Conservation (phyloP, 2,329 filamentous ascomycete species). For the Penicillium sp. region DNA sequence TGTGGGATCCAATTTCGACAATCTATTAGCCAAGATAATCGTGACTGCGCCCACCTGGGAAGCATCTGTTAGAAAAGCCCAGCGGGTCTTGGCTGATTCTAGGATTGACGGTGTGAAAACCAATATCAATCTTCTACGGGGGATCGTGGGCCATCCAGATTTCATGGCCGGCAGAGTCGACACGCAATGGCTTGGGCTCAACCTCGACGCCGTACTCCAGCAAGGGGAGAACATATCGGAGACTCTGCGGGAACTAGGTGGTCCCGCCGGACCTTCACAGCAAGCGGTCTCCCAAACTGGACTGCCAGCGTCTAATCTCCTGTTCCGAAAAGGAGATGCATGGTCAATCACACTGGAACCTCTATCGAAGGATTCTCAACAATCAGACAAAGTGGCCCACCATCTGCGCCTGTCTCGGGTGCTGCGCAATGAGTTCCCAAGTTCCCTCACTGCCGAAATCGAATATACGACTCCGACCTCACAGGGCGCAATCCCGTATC, state of each 20-base stretch:
- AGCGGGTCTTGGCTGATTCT: conserved; percentile 49
- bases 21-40: conserved; percentile 52
- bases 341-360: conserved; percentile 47
- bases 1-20: conserved; percentile 51
- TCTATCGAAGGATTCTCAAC: conserved; percentile 9
- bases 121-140: conserved; percentile 48
- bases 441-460: conserved; percentile 47
- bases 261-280: background rate
- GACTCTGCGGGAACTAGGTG: background rate
- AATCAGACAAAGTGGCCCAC: conserved; percentile 29
- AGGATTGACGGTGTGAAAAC: conserved; percentile 51
- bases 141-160: conserved; percentile 44
- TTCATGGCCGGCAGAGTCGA: conserved; percentile 45
- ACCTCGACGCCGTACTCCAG: conserved; percentile 37
- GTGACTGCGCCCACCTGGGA: conserved; percentile 48
- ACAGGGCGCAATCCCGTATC: conserved; percentile 34
- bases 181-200: conserved; percentile 51
- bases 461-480: conserved; percentile 38
- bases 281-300: conserved; percentile 10
- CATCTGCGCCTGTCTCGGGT: conserved; percentile 49
- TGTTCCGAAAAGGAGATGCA: conserved; percentile 52
- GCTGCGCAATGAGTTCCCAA: conserved; percentile 53
- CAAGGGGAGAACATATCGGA: conserved; percentile 26
- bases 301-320: conserved; percentile 31
- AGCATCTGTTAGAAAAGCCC: conserved; percentile 46